phyloP scores from a whole-genome alignment of 352 stramenopile genomes.

The Globisporangium middletonii region DNA sequence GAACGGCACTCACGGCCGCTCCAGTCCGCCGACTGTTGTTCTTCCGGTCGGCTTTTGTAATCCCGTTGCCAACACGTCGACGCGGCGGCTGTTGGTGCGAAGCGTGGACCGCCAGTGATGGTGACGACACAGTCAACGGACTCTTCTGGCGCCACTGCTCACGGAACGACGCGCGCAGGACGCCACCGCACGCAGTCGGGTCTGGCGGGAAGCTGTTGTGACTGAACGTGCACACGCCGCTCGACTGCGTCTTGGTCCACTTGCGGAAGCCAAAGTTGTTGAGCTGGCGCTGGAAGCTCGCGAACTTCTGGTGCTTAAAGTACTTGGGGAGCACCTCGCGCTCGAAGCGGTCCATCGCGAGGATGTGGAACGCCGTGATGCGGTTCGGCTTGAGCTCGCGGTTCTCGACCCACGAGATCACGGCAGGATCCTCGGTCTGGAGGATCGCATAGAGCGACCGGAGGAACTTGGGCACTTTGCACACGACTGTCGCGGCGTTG shows the following conservation, averaged over 20 bases:
- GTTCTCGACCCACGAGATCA: constrained; percentile 77
- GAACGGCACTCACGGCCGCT: neutral
- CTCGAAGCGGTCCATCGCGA: constrained; percentile 78
- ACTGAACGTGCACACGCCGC: constrained; percentile 77
- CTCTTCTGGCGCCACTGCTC: constrained; percentile 73
- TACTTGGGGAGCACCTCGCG: constrained; percentile 87
- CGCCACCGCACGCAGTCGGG: constrained; percentile 20
- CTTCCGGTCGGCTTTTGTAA: constrained; percentile 41
- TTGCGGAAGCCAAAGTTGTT: constrained; percentile 92
- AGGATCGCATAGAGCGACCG: constrained; percentile 77
- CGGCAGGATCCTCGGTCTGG: constrained; percentile 54
- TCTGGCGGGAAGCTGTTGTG: constrained; percentile 79
- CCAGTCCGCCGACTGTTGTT: constrained; percentile 15
- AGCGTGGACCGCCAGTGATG: neutral
- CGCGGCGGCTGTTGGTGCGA: constrained; percentile 13
- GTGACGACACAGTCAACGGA: constrained; percentile 15
- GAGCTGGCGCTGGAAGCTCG: constrained; percentile 89
- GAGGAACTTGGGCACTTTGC: constrained; percentile 81
- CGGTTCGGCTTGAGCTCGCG: constrained; percentile 53
- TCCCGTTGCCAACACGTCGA: constrained; percentile 40
- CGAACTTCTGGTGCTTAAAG: constrained; percentile 92
- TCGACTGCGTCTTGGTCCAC: constrained; percentile 76
- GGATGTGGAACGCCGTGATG: constrained; percentile 74
- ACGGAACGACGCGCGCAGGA: constrained; percentile 39
- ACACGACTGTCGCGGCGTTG: constrained; percentile 12